Conservation (phyloP, 441 rosid species). For the Raphanus hybrid region DNA sequence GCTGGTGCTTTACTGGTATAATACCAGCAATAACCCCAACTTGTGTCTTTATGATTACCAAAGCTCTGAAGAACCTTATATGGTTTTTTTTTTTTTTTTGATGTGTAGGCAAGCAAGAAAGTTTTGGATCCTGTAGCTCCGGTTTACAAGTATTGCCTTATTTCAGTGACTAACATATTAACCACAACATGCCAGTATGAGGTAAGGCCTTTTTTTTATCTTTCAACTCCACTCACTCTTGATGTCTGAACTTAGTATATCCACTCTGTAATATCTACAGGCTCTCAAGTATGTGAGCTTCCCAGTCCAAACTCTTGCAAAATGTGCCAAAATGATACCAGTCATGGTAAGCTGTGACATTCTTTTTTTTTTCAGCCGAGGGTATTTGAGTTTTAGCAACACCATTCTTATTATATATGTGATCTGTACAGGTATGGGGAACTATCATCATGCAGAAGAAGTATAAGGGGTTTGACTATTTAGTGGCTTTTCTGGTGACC, state of each 20-base stretch:
- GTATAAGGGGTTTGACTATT: slow-evolving; percentile 79
- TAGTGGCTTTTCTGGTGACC: slow-evolving; percentile 79
- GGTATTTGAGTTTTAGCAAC: not conserved
- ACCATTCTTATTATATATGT: not conserved
- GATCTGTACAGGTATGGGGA: slow-evolving; percentile 77
- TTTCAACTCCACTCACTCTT: slow-evolving; percentile 11
- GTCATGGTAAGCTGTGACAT: slow-evolving; percentile 70
- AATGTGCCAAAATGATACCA: slow-evolving; percentile 97
- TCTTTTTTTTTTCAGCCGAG: not conserved
- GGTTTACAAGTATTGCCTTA: slow-evolving; percentile 76
- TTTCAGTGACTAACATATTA: slow-evolving; percentile 84
- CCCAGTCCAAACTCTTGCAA: slow-evolving; percentile 92
- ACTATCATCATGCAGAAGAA: slow-evolving; percentile 88
- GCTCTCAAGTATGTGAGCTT: slow-evolving; percentile 94
- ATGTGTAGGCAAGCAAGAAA: slow-evolving; percentile 82
- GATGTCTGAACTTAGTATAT: not conserved
- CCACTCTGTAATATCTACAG: slow-evolving; percentile 44
- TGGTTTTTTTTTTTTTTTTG: not conserved
- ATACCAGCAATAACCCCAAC: slow-evolving; percentile 14
- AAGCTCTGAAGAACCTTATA: not conserved
- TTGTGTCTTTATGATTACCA: slow-evolving; percentile 22
- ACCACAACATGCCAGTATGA: slow-evolving; percentile 99
- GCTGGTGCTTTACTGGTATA: slow-evolving; percentile 73
- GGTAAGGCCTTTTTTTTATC: slow-evolving; percentile 46
- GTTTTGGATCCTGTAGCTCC: slow-evolving; percentile 96